Evolutionary conservation across 2,329 filamentous ascomycete genomes (phyloP), one percentile per base, ranked within the genome.

Genomic region (Bipolaris zeicola): DNA sequence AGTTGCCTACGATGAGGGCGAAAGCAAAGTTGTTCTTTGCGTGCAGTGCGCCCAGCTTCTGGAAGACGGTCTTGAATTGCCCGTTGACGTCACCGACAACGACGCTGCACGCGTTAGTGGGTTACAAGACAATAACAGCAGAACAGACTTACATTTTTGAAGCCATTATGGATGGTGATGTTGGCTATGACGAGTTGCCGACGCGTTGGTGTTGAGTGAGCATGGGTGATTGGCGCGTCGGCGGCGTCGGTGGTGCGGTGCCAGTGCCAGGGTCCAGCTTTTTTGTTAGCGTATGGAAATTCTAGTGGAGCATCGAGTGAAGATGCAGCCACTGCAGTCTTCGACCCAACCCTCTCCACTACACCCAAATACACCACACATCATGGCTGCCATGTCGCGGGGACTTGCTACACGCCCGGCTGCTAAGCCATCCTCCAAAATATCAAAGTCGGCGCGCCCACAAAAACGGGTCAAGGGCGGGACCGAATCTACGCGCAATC

Each of bases 11-110:
- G 31, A 96, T 80, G 52, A 99, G 87, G 14, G 91, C 92, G 67
- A 97, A 89, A 13, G 90, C 83, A 74, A 99, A 98, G 69, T 83
- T 84, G 72, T 97, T 95, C 78, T 97, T 98, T 34, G 87, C 80
- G 67, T 98, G 93, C 2, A 98, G 81, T 8, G 86, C 85, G 7
- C 87, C 82, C 18, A 98, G 80, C 77, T 97, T 99, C 58, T 85
- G 82, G 74, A 99, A 91, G 8, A 90, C 87, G 11, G 87, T 77
- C 61, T 85, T 82, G 50, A 97, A 83, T 71, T 90, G 87, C 68
- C 94, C 94, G 72, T 92, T 89, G 62, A 96, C 83, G 72, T 87
- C 87, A 55, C 95, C 95, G 59, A 96, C 80, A 37, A 97, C 91
- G 67, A 95, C 87, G 55, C 89, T 92, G 61, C 31, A n/a, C 11